Base-by-base conservation (phyloP, 164 flowering plant genomes). In the Nymphaea colorata region DNA sequence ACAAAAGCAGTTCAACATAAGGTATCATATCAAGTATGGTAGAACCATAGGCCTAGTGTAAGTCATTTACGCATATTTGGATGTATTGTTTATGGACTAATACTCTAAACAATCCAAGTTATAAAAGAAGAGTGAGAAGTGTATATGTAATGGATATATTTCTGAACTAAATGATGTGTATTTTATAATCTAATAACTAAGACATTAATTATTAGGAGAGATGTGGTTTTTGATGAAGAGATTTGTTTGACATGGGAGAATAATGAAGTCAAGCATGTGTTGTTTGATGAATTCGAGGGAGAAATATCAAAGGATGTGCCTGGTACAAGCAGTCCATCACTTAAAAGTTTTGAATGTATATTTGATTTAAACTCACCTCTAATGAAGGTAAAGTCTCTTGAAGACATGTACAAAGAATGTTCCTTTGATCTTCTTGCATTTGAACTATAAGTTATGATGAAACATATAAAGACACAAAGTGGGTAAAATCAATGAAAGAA, bases 21-120 rank as follows among this genome's bases (percentile, higher is more conserved):
- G 25, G 70, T 68, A 3, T 66, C 65, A 6, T n/a, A n/a, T 15
- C 68, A 71, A 74, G 74, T 71, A 0, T 75, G 71, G 71, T 8
- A 61, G 36, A 61, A 64, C 10, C 62, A 18, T 25, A 70, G 67
- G 43, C 71, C 74, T 18, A 41, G 4, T 6, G 60, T 36, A 41
- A 67, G 64, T 16, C 44, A 25, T 62, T 43, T 53, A 59, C 8
- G 55, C 43, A 53, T 1, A 70, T 62, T 67, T 67, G 77, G 2
- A n/a, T 67, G 61, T 42, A 25, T 74, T 11, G 16, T 25, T 3
- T 70, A 74, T 67, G 65, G 3, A 64, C 70, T 44, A 42, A 45
- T 0, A 4, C 2, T 3, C 4, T 8, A 36, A 44, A 0, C 15
- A 15, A 6, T 3, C 44, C 4, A 74, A 74, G 43, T 12, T 67